Evolutionary conservation across 2,329 filamentous ascomycete genomes (phyloP), one percentile per base, ranked within the genome.

Genomic region (Phoma sp.): DNA sequence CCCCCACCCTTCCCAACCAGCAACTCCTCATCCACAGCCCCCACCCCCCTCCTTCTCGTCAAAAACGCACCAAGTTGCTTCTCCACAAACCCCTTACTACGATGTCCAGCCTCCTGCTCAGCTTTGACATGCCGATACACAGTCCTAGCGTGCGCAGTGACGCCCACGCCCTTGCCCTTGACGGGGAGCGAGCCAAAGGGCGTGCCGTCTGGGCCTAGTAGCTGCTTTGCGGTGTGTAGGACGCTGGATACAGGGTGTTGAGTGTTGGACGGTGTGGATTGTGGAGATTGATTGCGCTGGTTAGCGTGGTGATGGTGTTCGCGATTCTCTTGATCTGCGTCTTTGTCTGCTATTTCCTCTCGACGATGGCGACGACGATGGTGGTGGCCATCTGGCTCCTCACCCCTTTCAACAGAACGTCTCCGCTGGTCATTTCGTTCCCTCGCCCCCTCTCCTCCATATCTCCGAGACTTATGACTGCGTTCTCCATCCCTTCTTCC

Each of bases 61-160:
- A 49, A 51, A 29, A 40, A 48, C 8, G 24, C 57, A 31, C 61
- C 54, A 2, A 63, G 15, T 5, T 33, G 46, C 24, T 64, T 62
- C 47, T 69, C 62, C 8, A 61, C 33, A 15, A 50, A 38, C 0
- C 62, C 58, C 24, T 50, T 66, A 2, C 27, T 35, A 3, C 66
- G 53, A 29, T 53, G 37, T 15, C 64, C 59, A 10, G 53, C 49
- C 4, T 66, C 61, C 24, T 64, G 63, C 35, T 65, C 63, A 3
- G 61, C 62, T 25, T 63, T 62, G 22, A 68, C 61, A 31, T 71
- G 67, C 17, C 53, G 53, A n/a, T 65, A 64, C 2, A 62, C 65
- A 2, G 63, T 61, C 48, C 55, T 57, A 1, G 63, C 33, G 31
- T 71, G 64, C 9, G 60, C 47, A 2, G 53, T 52, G 5, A 70